A percentile compares a stretch with the other conserved stretches of the same genome.
Evolutionary conservation across 2,329 filamentous ascomycete species (phyloP).

Genomic region (Magnaporthales sp.): DNA sequence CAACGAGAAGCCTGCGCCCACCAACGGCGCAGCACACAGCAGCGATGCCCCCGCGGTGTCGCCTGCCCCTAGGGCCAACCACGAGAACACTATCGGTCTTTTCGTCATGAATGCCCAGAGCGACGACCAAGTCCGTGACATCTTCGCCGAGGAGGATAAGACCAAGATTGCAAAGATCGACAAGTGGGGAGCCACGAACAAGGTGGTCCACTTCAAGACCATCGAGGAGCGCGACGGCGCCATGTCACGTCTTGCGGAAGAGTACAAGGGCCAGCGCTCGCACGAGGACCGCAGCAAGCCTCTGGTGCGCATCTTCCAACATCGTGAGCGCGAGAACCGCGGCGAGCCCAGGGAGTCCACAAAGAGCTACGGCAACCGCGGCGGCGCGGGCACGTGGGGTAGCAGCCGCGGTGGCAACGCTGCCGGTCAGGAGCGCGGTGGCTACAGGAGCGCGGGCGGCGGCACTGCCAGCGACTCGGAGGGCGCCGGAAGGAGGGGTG

Average conservation of each 20-base stretch:
- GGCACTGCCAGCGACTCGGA: conserved; percentile 66
- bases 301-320: conserved; percentile 75
- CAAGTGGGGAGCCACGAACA: conserved; percentile 71
- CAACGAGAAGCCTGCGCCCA: conserved; percentile 41
- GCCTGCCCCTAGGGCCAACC: conserved; percentile 48
- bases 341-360: conserved; percentile 36
- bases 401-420: conserved; percentile 42
- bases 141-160: conserved; percentile 78
- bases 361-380: conserved; percentile 35
- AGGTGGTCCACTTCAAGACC: conserved; percentile 78
- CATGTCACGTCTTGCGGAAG: conserved; percentile 63
- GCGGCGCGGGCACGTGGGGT: conserved; percentile 60
- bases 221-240: conserved; percentile 73
- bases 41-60: conserved; percentile 43
- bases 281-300: conserved; percentile 72
- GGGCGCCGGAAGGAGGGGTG: conserved; percentile 43
- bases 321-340: conserved; percentile 35
- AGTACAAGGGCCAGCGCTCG: conserved; percentile 46
- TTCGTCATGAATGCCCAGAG: conserved; percentile 83
- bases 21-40: conserved; percentile 44
- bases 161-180: conserved; percentile 71
- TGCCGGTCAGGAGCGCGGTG: conserved; percentile 43
- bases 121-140: conserved; percentile 71
- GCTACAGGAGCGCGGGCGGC: conserved; percentile 68
- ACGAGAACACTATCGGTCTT: conserved; percentile 68